Base-by-base conservation (phyloP, 2,329 filamentous ascomycete genomes). In the Gyromitra esculenta region DNA sequence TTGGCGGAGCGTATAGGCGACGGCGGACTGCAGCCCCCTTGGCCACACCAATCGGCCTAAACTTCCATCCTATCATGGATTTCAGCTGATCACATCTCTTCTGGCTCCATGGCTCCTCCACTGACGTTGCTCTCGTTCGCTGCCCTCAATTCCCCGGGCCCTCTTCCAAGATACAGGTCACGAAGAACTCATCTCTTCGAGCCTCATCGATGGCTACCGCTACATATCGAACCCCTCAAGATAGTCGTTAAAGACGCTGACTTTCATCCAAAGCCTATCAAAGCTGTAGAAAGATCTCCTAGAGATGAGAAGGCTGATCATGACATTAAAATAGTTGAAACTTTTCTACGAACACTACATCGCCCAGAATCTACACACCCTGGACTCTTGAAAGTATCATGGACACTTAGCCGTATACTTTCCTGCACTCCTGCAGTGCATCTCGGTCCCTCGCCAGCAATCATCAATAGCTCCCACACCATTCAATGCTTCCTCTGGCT, bases 101-200 rank as follows among this genome's bases (percentile, higher is more conserved):
- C 18, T 2, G 54, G 31, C 21, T 1, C 4, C 54, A 59, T 59
- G 57, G 3, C 37, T 1, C 35, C 65, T 45, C 37, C 9, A 6
- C 52, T 56, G 15, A 68, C 54, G 9, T 54, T 68, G n/a, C 15
- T 67, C 13, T 67, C 64, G 7, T 67, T 67, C 9, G 64, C 52
- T 1, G 39, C 13, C 6, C 39, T 59, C 13, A 35, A 48, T 11
- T 37, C 39, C 4, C 35, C 52, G 5, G 8, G 1, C 1, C 39
- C 15, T 11, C 52, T 7, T 9, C 21, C 41, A 31, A 21, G 21
- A 18, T 35, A 25, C 8, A 39, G 15, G 5, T 2, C 6, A 7
- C 15, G 8, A 37, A 3, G 13, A 6, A 45, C 15, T n/a, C 2
- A 21, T 21, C 39, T 9, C 8, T 9, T 48, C 5, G 18, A 35